Evolutionary conservation across 805 yeast genomes (phyloP).

Genomic region (Tetrapisispora phaffii): DNA sequence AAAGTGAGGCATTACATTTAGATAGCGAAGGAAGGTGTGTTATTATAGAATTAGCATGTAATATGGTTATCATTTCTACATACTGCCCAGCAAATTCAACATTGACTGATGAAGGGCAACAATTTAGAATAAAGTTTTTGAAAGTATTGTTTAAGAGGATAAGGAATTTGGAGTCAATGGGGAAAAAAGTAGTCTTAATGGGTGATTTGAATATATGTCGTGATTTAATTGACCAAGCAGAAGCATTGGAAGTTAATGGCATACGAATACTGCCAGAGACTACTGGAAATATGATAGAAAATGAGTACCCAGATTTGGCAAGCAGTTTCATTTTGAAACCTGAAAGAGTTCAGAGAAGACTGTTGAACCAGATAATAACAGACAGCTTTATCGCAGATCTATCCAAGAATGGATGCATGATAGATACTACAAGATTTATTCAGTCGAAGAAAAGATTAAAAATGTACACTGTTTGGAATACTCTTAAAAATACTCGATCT

Average conservation of each 20-base stretch:
- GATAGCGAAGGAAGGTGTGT: conserved; percentile 85
- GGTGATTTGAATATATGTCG: conserved; percentile 84
- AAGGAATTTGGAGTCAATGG: conserved; percentile 40
- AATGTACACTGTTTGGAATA: conserved; percentile 91
- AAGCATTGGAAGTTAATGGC: conserved; percentile 32
- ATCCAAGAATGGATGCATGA: conserved; percentile 36
- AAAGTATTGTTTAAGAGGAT: conserved; percentile 52
- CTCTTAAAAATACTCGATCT: conserved; percentile 63
- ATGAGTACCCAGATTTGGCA: conserved; percentile 23
- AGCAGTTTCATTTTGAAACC: conserved; percentile 30
- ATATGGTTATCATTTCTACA: conserved; percentile 50
- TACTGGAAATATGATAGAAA: conserved; percentile 30
- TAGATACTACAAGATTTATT: conserved; percentile 48
- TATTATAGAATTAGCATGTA: conserved; percentile 57
- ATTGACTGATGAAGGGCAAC: conserved; percentile 56
- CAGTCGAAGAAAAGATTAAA: conserved; percentile 47
- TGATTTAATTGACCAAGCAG: conserved; percentile 78
- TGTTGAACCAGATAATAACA: conserved; percentile 38
- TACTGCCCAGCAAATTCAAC: conserved; percentile 91
- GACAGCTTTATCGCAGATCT: conserved; percentile 28
- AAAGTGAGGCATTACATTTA: conserved; percentile 33
- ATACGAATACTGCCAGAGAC: conserved; percentile 30
- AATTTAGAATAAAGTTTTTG: conserved; percentile 48
- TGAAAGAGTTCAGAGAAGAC: conserved; percentile 33
- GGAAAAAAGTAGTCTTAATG: conserved; percentile 65